These are phyloP conservation scores for Alternaria ethzedia DNA, from an alignment of 2,329 filamentous ascomycete genomes.

Conservation along the genomic window DNA sequence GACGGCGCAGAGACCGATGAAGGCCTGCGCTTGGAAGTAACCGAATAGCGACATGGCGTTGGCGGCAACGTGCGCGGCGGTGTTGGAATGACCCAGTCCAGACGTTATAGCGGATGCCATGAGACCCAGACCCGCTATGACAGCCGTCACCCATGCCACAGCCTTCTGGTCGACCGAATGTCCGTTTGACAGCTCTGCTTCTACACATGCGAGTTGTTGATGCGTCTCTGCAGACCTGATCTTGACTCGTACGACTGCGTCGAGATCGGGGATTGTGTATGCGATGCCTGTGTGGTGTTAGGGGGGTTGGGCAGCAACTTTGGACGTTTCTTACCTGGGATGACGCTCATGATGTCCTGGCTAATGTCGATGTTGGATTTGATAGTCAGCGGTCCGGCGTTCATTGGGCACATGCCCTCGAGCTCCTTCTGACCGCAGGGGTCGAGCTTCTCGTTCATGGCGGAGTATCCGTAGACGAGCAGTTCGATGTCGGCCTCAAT, in stretches of 20 bases:
- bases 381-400: slow-evolving; percentile 78
- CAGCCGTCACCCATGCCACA: slow-evolving; percentile 87
- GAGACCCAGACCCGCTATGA: slow-evolving; percentile 84
- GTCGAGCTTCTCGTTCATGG: slow-evolving; percentile 71
- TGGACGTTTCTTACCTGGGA: slow-evolving; percentile 65
- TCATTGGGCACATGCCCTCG: slow-evolving; percentile 90
- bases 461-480: slow-evolving; percentile 81
- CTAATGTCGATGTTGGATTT: slow-evolving; percentile 67
- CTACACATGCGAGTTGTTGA: slow-evolving; percentile 79
- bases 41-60: slow-evolving; percentile 93
- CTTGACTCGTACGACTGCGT: slow-evolving; percentile 81
- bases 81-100: slow-evolving; percentile 89
- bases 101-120: slow-evolving; percentile 87
- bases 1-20: slow-evolving; percentile 84
- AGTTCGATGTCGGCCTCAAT: slow-evolving; percentile 79
- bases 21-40: slow-evolving; percentile 93
- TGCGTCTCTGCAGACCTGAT: slow-evolving; percentile 74
- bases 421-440: slow-evolving; percentile 71
- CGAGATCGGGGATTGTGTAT: slow-evolving; percentile 88
- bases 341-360: slow-evolving; percentile 66
- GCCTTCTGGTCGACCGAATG: slow-evolving; percentile 89
- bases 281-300: slow-evolving; percentile 67
- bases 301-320: not conserved
- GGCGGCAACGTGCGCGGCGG: slow-evolving; percentile 90
- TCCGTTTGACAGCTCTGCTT: slow-evolving; percentile 86